Conservation (phyloP, 139 green algal species). For the Yamagishiella unicocca region DNA sequence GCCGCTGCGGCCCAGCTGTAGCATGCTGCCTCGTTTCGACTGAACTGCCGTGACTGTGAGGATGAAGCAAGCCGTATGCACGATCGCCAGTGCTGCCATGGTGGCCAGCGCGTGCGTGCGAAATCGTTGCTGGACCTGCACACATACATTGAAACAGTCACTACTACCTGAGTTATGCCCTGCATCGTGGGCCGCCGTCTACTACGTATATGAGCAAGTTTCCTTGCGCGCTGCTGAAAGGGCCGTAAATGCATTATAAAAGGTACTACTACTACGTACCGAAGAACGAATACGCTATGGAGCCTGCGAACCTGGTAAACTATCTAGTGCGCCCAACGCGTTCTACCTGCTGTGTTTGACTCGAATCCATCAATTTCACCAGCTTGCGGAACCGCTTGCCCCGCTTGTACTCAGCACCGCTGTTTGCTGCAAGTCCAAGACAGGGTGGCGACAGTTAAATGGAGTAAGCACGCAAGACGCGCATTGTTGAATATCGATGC, state of each 20-base stretch:
- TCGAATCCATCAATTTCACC: constrained; percentile 8
- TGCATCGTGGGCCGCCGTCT: no score
- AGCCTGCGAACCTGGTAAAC: no score
- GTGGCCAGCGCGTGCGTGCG: background rate
- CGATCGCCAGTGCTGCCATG: background rate
- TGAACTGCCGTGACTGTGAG: background rate
- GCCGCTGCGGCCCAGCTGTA: background rate
- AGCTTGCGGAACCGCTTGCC: constrained; percentile 48
- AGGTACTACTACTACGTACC: no score
- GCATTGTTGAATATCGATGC: background rate
- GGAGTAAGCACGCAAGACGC: background rate
- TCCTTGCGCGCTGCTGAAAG: no score
- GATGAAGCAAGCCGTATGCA: constrained; percentile 12
- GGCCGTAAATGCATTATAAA: no score
- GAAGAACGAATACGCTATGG: no score
- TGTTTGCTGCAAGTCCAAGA: no score
- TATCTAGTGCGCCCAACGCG: no score
- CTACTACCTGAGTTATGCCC: no score
- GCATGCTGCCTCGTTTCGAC: background rate
- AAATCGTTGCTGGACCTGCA: background rate
- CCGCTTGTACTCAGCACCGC: constrained; percentile 32
- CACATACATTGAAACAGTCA: background rate
- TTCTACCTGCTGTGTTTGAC: constrained; percentile 38
- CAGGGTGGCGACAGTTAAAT: no score
- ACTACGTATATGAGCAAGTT: no score